phyloP scores from a whole-genome alignment of 148 eudicot genomes.

The Camellia lanceoleosa region DNA sequence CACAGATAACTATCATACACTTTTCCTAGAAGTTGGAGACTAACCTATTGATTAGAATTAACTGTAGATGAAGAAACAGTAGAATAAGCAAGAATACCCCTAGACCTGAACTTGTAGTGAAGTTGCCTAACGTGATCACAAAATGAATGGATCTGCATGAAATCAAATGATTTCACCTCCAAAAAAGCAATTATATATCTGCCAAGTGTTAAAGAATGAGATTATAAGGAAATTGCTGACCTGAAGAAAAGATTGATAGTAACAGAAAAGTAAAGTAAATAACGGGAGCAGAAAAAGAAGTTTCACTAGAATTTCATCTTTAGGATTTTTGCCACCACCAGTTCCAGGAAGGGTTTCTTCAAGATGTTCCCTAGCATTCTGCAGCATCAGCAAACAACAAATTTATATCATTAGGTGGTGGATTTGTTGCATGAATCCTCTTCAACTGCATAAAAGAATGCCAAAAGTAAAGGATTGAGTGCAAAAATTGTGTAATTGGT shows the following conservation, averaged over 20 bases:
- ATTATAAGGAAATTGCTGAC: conserved; percentile 33
- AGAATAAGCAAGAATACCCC: conserved; percentile 51
- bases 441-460: background rate
- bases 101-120: conserved; percentile 57
- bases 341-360: conserved; percentile 89
- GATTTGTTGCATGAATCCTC: background rate
- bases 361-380: conserved; percentile 73
- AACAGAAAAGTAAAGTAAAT: conserved; percentile 46
- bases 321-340: conserved; percentile 74
- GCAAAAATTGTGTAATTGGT: background rate
- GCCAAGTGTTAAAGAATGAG: conserved; percentile 1
- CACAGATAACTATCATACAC: background rate
- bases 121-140: conserved; percentile 66
- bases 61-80: conserved; percentile 54
- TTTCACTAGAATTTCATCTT: conserved; percentile 55
- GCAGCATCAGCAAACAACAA: conserved; percentile 27
- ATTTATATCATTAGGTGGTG: background rate
- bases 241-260: conserved; percentile 67
- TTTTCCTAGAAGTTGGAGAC: conserved; percentile 7
- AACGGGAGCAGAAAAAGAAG: conserved; percentile 75
- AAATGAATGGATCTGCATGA: conserved; percentile 59
- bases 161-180: conserved; percentile 23
- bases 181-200: conserved; percentile 6
- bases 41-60: conserved; percentile 67
- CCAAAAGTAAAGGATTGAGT: background rate